These are phyloP conservation scores for Aspergillus neotritici DNA, from an alignment of 2,329 filamentous ascomycete genomes.

Conservation along the genomic window DNA sequence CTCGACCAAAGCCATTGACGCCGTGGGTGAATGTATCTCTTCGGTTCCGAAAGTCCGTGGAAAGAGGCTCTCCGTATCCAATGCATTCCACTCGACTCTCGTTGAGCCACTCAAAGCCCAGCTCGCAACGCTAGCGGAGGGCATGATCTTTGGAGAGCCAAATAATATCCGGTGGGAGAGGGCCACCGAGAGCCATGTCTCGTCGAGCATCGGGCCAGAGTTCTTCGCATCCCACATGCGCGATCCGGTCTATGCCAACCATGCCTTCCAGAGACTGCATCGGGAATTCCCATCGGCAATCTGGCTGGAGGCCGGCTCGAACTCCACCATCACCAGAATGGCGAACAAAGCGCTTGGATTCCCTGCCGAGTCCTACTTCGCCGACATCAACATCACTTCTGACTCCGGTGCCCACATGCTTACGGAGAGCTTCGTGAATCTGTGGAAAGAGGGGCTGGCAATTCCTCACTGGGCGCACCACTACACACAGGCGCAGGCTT, in stretches of 20 bases:
- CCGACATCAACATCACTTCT: conserved; percentile 12
- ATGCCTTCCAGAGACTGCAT: conserved; percentile 39
- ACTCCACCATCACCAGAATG: conserved; percentile 27
- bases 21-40: too few species aligned
- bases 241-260: conserved; percentile 43
- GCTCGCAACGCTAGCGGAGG: conserved; percentile 23
- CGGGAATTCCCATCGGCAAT: conserved; percentile 22
- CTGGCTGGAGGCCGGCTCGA: conserved; percentile 43
- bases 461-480: conserved; percentile 39
- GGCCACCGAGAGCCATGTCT: conserved; percentile 20
- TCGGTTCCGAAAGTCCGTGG: conserved; percentile 16
- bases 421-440: conserved; percentile 20
- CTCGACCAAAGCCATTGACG: conserved; percentile 12
- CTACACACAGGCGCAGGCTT: conserved; percentile 20
- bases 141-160: too few species aligned
- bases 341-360: conserved; percentile 21
- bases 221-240: conserved; percentile 33
- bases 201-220: conserved; percentile 18
- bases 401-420: conserved; percentile 13
- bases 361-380: conserved; percentile 6
- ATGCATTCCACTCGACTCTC: conserved; percentile 45
- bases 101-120: conserved; percentile 30
- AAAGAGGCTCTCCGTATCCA: background rate
- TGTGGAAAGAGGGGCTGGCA: conserved; percentile 40
- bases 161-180: conserved; percentile 25